These are phyloP conservation scores for Angomonas ambiguus DNA, from an alignment of 208 protist genomes.

Conservation along the genomic window DNA sequence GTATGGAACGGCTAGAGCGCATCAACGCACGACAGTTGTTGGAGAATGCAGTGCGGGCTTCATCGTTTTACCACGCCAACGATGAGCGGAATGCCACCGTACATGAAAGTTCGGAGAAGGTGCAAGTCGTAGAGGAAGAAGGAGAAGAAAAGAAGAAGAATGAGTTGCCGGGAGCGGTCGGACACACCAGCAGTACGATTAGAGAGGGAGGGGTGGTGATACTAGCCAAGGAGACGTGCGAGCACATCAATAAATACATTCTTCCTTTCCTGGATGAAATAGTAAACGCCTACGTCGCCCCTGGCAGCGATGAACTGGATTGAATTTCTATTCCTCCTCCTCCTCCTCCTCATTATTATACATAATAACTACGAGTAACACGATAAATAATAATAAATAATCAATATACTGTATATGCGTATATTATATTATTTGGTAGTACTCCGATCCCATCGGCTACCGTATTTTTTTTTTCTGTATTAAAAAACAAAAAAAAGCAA, in stretches of 20 bases:
- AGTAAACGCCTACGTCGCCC: slow-evolving; percentile 70
- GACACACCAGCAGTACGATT: too few species aligned
- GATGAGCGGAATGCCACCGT: not conserved
- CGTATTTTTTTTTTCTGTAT: slow-evolving; percentile 8
- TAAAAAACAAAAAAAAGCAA: slow-evolving; percentile 15
- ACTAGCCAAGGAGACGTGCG: slow-evolving; percentile 21
- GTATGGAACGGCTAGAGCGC: slow-evolving; percentile 59
- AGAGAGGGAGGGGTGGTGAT: not conserved
- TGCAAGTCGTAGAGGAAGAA: slow-evolving; percentile 32
- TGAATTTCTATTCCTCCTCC: slow-evolving; percentile 15
- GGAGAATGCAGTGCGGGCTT: slow-evolving; percentile 19
- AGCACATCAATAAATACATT: slow-evolving; percentile 57
- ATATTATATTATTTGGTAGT: slow-evolving; percentile 9
- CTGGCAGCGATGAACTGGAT: slow-evolving; percentile 56
- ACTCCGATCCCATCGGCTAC: not conserved
- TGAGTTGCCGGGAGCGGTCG: too few species aligned
- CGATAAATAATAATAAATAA: slow-evolving; percentile 1
- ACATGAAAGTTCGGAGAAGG: not conserved
- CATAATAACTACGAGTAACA: not conserved
- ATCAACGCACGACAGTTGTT: slow-evolving; percentile 76
- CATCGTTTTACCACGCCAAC: not conserved
- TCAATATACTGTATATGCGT: not conserved
- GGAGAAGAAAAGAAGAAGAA: slow-evolving; percentile 10
- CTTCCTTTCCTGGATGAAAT: slow-evolving; percentile 79
- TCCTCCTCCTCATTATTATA: slow-evolving; percentile 1